Evolutionary conservation across 2,329 filamentous ascomycete species (phyloP), one percentile per base, ranked within the genome.

Genomic region (Sporothrix variecibatus): DNA sequence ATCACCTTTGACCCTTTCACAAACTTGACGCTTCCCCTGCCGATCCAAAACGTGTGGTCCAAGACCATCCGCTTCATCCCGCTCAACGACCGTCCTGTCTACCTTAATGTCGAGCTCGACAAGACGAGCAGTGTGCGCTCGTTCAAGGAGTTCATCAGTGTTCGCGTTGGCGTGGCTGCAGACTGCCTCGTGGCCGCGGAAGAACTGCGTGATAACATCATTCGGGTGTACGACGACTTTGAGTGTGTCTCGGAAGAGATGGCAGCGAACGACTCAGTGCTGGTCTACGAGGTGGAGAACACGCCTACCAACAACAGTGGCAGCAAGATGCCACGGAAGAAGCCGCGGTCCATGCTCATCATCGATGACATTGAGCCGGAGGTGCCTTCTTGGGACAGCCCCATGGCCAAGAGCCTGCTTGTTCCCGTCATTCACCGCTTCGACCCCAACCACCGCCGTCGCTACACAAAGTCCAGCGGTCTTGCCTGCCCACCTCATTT

Each of bases 1-100:
- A 97, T 99, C 79, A 98, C 96, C 0, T 99, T 99, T 80, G 96
- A 99, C 81, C 96, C 96, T 0, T 99, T 97, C 86, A 98, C 94
- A 82, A 96, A 97, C 77, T 84, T 99, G 75, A 98, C 96, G 0
- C 85, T 99, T 31, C 96, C 97, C 74, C 85, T 99, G 46, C 96
- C 96, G 0, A 90, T 97, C 72, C 92, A 96, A 81, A 94, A 92
- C 77, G 88, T 94, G 62, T 97, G 94, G 92, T 87, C 86, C 74
- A 92, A 92, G 77, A 86, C 87, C 0, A 85, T 98, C 77, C 91
- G 89, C 73, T 98, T 93, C 81, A 92, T 93, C 75, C 94, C 95
- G 1, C 84, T 96, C 1, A 90, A 92, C 74, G 90, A 93, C 72
- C 84, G 85, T 1, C 93, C 94, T 0, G 86, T 95, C 71, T 85